Evolutionary conservation across 371 early-diverging fungal genomes (phyloP).

Genomic region (Rhizomucor pusillus): DNA sequence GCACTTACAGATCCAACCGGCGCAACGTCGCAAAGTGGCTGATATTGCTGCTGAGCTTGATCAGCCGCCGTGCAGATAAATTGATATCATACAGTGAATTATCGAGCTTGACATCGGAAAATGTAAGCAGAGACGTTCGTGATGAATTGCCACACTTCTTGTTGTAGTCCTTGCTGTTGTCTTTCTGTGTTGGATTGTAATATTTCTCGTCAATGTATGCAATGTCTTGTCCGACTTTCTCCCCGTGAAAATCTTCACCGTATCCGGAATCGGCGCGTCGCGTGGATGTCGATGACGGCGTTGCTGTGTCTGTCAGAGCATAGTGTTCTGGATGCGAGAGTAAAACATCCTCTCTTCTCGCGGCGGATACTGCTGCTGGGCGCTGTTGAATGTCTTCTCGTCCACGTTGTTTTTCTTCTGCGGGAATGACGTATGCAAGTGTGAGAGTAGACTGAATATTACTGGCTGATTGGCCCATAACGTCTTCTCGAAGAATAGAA

Average conservation of each 20-base stretch:
- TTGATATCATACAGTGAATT: conserved; percentile 20
- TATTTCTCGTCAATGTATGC: conserved; percentile 39
- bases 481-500: too few relatives aligned
- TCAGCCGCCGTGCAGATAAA: conserved; percentile 11
- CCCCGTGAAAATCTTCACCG: neutral
- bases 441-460: too few relatives aligned
- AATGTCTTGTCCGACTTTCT: conserved; percentile 25
- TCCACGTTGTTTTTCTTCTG: too few relatives aligned
- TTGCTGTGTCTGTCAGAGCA: conserved; percentile 7
- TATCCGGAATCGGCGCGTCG: conserved; percentile 20
- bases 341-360: conserved; percentile 1
- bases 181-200: conserved; percentile 15
- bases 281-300: conserved; percentile 4
- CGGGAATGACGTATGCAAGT: too few relatives aligned
- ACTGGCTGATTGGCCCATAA: too few relatives aligned
- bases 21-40: conserved; percentile 14
- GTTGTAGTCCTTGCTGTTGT: neutral
- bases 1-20: conserved; percentile 23
- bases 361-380: too few relatives aligned
- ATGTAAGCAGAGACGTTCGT: conserved; percentile 12
- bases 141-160: neutral
- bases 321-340: conserved; percentile 8
- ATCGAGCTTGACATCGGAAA: neutral
- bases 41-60: conserved; percentile 21
- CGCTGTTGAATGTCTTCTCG: too few relatives aligned